Evolutionary conservation across 163 green algal species (phyloP), one percentile per base, ranked within the genome.

Genomic region (Coccomyxa subellipsoidea): DNA sequence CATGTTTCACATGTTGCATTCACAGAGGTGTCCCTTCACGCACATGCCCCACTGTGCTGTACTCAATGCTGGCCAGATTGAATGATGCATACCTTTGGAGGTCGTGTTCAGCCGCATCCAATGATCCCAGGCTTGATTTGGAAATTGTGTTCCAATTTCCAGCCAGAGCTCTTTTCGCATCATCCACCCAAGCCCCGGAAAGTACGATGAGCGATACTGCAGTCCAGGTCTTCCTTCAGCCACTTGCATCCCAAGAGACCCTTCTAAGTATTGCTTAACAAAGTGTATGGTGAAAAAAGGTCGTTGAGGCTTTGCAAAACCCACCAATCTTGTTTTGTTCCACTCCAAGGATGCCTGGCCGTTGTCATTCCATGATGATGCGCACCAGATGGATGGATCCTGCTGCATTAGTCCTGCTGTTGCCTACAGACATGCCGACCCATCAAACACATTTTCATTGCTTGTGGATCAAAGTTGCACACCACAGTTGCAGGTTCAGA

Each of bases 341-440:
- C 82, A 94, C 80, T 77, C 78, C 39, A 86, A 86, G 53, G 10
- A 81, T 0, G n/a, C 69, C 38, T 87, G 84, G 29, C 91, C 91
- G 81, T 95, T 95, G 87, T 95, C 92, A 77, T 95, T 95, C 92
- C 92, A 95, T 21, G 85, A 88, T 25, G 88, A 94, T 5, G 93
- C 72, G 54, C 89, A 92, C 84, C 89, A 91, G 2, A 95, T 66
- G 23, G 84, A 84, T 29, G 84, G 85, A 77, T 92, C 89, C 27
- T 54, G 47, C 38, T 93, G 88, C 54, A 95, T 84, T 76, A 95
- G 84, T n/a, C 81, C 66, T 0, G 89, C 89, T 18, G 86, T 87
- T 21, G 87, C 89, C 25, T 73, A 23, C 66, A 7, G 10, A 73
- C 18, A 23, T 27, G 10, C 15, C 15, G 47, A 59, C 47, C 23